Base-by-base conservation (phyloP, 1,284 basidiomycete genomes). In the Tremellales sp. region DNA sequence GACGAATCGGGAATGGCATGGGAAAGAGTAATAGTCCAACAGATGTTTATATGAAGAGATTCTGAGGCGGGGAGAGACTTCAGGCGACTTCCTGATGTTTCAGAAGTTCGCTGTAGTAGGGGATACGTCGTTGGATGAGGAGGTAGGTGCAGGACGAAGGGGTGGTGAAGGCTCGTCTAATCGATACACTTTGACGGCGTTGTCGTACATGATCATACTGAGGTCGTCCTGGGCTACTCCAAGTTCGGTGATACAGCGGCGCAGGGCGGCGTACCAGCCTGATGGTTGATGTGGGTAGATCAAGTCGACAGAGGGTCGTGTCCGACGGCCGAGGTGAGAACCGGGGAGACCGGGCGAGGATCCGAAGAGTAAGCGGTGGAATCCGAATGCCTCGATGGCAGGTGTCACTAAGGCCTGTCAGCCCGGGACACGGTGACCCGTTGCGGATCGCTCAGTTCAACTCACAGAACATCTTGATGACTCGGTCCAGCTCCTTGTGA, bases 401-500 rank as follows among this genome's bases (percentile, higher is more conserved):
- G 54, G 60, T 21, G 57, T 65, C 11, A 69, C 57, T 70, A 17
- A n/a, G n/a, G n/a, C n/a, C 10, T n/a, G 21, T 19, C 4, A n/a
- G 17, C 23, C 57, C 25, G 41, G 41, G 25, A 46, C 43, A 52
- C 13, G 25, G 45, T 26, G 53, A 23, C 40, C 47, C 24, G 8
- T 22, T 25, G 37, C 40, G 29, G 25, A 26, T 41, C 8, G 31
- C 21, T 40, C 31, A 37, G 17, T 35, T 39, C 40, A 26, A 85
- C 88, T 74, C 68, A 92, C 89, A 76, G 74, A 89, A 93, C 82
- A 91, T 87, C 78, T 88, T 89, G 68, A 91, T 80, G 43, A 87
- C 80, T 44, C 84, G 78, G 72, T 86, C 84, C 81, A 86, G 70
- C 87, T 88, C 67, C 78, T 82, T 66, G 77, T 78, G 58, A 31